A percentile compares a stretch with the other conserved stretches of the same genome.
phyloP scores from a whole-genome alignment of 495 filamentous ascomycete genomes.

The Cercophora newfieldiana region DNA sequence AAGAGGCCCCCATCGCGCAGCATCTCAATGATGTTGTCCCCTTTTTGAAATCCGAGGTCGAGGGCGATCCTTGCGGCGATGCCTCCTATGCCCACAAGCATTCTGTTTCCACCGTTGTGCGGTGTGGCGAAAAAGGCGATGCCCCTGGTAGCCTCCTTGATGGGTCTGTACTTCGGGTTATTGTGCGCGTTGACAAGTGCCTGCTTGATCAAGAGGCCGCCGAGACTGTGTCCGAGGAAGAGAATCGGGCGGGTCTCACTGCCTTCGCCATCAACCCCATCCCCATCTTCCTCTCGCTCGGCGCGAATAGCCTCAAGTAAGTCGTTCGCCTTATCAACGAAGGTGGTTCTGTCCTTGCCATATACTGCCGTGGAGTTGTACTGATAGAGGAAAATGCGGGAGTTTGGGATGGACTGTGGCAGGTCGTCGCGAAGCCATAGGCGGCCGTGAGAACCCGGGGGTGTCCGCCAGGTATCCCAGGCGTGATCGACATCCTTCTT shows the following conservation, averaged over 20 bases:
- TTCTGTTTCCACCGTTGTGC: constrained; percentile 16
- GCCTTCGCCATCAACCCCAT: not conserved
- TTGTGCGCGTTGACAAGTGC: constrained; percentile 25
- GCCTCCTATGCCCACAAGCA: not conserved
- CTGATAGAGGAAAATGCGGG: constrained; percentile 32
- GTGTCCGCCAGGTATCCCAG: constrained; percentile 37
- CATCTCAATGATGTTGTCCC: constrained; percentile 21
- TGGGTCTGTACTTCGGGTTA: constrained; percentile 14
- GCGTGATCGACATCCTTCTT: constrained; percentile 28
- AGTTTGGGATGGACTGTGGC: constrained; percentile 25
- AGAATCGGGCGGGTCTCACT: constrained; percentile 18
- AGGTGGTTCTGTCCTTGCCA: constrained; percentile 26
- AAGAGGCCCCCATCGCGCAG: constrained; percentile 20
- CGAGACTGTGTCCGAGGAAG: constrained; percentile 27
- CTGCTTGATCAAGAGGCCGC: constrained; percentile 27
- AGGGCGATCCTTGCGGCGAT: constrained; percentile 16
- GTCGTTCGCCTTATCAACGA: constrained; percentile 28
- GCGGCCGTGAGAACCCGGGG: constrained; percentile 19
- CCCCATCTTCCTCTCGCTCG: constrained; percentile 15
- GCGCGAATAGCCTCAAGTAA: constrained; percentile 26
- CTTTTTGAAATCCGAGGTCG: constrained; percentile 20
- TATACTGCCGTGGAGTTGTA: constrained; percentile 31
- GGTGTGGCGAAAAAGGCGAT: constrained; percentile 18
- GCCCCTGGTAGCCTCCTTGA: constrained; percentile 11
- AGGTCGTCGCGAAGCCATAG: constrained; percentile 37